These are phyloP conservation scores for Wickerhamomyces chaumierensis DNA, from an alignment of 805 yeast species.

Conservation along the genomic window DNA sequence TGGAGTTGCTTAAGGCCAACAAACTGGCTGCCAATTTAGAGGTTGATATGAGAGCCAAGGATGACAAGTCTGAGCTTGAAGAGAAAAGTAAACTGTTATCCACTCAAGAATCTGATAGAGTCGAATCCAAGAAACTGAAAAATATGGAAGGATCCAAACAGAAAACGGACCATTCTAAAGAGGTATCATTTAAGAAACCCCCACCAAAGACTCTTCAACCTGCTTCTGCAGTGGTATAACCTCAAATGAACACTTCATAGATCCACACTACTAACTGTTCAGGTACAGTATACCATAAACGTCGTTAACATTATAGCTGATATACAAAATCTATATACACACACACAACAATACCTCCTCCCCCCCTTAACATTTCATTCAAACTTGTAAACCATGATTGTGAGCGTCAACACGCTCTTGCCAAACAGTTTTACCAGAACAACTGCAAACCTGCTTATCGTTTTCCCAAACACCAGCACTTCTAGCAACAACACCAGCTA, in stretches of 20 bases:
- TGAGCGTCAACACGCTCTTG: constrained; percentile 80
- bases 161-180: too few relatives aligned
- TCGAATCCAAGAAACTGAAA: not conserved
- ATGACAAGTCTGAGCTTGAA: constrained; percentile 13
- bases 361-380: not conserved
- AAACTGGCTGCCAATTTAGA: not conserved
- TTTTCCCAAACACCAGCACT: constrained; percentile 98
- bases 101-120: not conserved
- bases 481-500: constrained; percentile 87
- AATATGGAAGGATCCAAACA: not conserved
- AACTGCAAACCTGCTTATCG: constrained; percentile 83
- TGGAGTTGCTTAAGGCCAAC: not conserved
- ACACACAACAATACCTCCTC: too few relatives aligned
- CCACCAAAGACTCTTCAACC: too few relatives aligned
- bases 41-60: constrained; percentile 2
- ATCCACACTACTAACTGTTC: too few relatives aligned
- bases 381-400: constrained; percentile 36
- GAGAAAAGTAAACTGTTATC: constrained; percentile 10
- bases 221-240: too few relatives aligned
- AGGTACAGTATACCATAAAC: too few relatives aligned
- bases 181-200: too few relatives aligned
- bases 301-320: too few relatives aligned
- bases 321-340: too few relatives aligned
- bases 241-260: too few relatives aligned
- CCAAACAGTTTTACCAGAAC: constrained; percentile 95